phyloP scores from a whole-genome alignment of 2,329 filamentous ascomycete genomes.

The Ascochyta pisi region DNA sequence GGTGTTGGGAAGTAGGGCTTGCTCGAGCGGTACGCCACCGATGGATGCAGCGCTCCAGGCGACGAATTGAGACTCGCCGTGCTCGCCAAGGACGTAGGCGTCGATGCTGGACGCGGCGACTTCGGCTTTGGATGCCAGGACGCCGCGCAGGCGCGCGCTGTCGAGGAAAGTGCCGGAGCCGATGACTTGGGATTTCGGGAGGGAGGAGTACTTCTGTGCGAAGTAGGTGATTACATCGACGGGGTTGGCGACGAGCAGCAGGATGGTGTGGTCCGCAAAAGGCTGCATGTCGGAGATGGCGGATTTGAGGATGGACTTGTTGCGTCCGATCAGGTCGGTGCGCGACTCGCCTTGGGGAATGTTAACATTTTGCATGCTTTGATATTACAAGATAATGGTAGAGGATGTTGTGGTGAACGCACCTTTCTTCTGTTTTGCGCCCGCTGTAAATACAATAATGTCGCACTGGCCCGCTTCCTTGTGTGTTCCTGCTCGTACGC shows the following conservation, averaged over 20 bases:
- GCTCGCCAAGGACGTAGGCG: constrained; percentile 29
- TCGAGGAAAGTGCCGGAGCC: constrained; percentile 33
- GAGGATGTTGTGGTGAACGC: background rate
- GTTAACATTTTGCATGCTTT: too few species aligned
- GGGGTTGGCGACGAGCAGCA: constrained; percentile 32
- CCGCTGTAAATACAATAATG: constrained; percentile 29
- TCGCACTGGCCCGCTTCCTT: constrained; percentile 34
- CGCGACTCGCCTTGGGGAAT: constrained; percentile 22
- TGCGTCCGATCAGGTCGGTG: constrained; percentile 29
- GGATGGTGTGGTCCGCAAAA: constrained; percentile 22
- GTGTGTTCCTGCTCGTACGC: constrained; percentile 28
- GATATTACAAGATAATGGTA: background rate
- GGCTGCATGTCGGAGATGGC: constrained; percentile 31
- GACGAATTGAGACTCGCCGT: constrained; percentile 27
- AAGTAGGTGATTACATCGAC: constrained; percentile 32
- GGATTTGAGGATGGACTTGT: constrained; percentile 30
- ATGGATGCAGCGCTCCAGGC: constrained; percentile 24
- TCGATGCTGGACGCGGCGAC: constrained; percentile 23
- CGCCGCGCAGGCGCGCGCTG: constrained; percentile 25
- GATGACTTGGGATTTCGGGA: constrained; percentile 25
- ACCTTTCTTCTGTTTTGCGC: constrained; percentile 33
- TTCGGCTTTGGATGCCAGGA: constrained; percentile 17
- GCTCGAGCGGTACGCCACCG: constrained; percentile 16
- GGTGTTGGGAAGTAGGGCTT: background rate
- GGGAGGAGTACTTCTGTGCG: constrained; percentile 22